Base-by-base conservation (phyloP, 768 basidiomycete species). In the Suillus occidentalis region DNA sequence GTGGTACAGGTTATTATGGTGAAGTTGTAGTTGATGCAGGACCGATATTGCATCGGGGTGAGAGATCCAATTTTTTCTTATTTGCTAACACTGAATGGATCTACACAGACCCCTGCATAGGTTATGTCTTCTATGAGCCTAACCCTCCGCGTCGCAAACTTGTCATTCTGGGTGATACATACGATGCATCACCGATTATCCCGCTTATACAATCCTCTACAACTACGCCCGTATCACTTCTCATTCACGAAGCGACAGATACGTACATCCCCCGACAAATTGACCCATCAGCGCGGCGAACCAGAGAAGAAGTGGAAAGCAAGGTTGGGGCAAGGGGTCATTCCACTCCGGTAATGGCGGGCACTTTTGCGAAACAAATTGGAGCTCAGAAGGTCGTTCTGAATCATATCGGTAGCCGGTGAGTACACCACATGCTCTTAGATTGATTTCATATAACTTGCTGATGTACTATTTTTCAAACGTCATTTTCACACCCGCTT, bases 181-280 rank as follows among this genome's bases (percentile, higher is more conserved):
- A 77, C 67, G 88, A 94, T 70, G 82, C 88, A 0, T 82, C 84
- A 34, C 70, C 79, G 1, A 83, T 91, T 59, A 75, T 83, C n/a
- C 85, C 86, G 12, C 82, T 92, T 28, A 85, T 84, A 73, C 58
- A 59, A 18, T 5, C 58, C 9, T 31, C 58, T 10, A 69, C 69
- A 53, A 72, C 76, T 34, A 80, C 85, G 55, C 72, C 82, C 4
- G 82, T 84, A 28, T 85, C 88, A 36, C 80, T 95, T n/a, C 82
- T 95, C 22, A 80, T 95, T n/a, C 94, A 95, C 74, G 94, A 95
- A 76, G 87, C 89, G 1, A 94, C 91, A 2, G 92, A 95, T 71
- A 87, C 89, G 0, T 83, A 82, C 67, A 85, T 95, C 43, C 87
- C 90, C 0, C 71, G 65, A 2, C 69, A 79, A 57, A 81, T 90